Conservation (phyloP, 2,329 filamentous ascomycete species). For the Claviceps citrina region DNA sequence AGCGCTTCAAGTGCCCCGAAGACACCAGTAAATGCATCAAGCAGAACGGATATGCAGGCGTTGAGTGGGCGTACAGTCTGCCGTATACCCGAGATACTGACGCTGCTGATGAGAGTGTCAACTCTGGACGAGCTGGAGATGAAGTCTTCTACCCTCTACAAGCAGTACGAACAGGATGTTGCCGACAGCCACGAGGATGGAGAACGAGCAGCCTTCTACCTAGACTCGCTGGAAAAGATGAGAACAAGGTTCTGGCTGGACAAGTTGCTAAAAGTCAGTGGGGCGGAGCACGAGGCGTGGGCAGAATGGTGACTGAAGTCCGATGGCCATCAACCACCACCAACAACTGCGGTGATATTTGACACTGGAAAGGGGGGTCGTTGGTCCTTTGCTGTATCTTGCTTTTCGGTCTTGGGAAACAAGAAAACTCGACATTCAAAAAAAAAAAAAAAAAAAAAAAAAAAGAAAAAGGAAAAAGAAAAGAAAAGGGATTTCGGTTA, state of each 20-base stretch:
- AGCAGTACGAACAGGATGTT: slow-evolving; percentile 20
- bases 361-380: too few relatives aligned
- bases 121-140: slow-evolving; percentile 13
- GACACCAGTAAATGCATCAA: neutral
- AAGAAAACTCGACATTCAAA: too few relatives aligned
- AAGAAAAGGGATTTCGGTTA: too few relatives aligned
- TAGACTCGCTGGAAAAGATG: slow-evolving; percentile 12
- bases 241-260: slow-evolving; percentile 18
- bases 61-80: neutral
- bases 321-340: neutral
- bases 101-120: slow-evolving; percentile 14
- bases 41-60: neutral
- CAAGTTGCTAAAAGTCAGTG: slow-evolving; percentile 7
- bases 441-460: too few relatives aligned
- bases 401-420: too few relatives aligned
- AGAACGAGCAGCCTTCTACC: slow-evolving; percentile 17
- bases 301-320: neutral
- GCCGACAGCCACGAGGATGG: slow-evolving; percentile 9
- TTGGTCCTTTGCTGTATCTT: too few relatives aligned
- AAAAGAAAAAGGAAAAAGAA: too few relatives aligned
- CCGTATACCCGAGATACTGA: neutral
- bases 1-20: neutral
- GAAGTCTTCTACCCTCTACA: slow-evolving; percentile 14
- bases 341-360: too few relatives aligned
- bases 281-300: neutral